Base-by-base conservation (phyloP, 2,329 filamentous ascomycete species). In the Trichophaea hybrida region DNA sequence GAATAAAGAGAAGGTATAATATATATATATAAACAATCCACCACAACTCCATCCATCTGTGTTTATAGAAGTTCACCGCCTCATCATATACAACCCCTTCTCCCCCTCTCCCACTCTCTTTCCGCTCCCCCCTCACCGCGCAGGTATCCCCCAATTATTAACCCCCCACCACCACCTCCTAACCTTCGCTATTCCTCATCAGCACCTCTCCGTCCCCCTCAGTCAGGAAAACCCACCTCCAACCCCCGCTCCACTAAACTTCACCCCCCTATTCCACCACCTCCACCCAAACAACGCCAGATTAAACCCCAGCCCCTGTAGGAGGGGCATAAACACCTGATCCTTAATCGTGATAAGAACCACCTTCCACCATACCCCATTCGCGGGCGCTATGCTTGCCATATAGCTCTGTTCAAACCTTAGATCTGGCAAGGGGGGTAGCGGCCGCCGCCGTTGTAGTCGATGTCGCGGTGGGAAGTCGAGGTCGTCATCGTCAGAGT, bases 391-490 rank as follows among this genome's bases (percentile, higher is more conserved):
- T 67, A 98, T 86, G 74, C 89, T 94, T 68, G 86, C 85, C 58
- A 98, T 79, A 73, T 98, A 98, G 77, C 90, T 96, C 78, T 98
- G 93, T 75, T 98, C 93, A 74, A 97, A 97, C 48, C 93, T 82
- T 66, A 98, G 76, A 74, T 98, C 93, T 3, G 82, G 82, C 51
- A 85, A 71, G 2, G 81, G 81, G 51, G 90, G 89, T 69, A 96
- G 79, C 6, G 82, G 80, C 34, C 79, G 80, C 58, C 83, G 74
- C 44, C 74, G 72, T 24, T 24, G 24, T 24, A 24, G 24, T 24
- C 24, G 1, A 24, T 24, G 24, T 38, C 73, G 72, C 52, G 13
- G 4, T 55, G 74, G 74, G 51, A 74, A 73, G 0, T 76, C 73
- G 1, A 77, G 76, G 13, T 72, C 71, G 46, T 75, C 74, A 54